Conservation (phyloP, 306 rosid genomes). For the Rosa lucieae region DNA sequence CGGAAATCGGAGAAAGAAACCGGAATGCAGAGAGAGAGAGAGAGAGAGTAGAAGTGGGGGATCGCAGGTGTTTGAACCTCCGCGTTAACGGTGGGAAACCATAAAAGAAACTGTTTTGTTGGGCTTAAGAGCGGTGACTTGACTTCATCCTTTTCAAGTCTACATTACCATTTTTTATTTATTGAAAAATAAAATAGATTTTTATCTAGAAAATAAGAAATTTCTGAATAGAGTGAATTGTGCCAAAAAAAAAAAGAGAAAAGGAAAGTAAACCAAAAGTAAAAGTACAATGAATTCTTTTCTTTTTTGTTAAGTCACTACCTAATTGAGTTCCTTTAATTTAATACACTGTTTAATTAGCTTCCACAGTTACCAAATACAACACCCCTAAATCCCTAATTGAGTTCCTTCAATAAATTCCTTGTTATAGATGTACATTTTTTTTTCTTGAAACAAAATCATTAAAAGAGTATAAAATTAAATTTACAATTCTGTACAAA, state of each 20-base stretch:
- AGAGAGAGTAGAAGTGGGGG: conserved; percentile 4
- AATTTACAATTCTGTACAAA: too few species aligned
- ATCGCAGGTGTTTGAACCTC: conserved; percentile 17
- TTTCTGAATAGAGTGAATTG: too few species aligned
- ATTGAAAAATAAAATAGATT: not conserved
- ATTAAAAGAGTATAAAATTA: too few species aligned
- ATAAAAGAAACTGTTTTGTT: conserved; percentile 11
- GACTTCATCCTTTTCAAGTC: not conserved
- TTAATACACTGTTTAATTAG: too few species aligned
- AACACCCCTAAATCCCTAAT: too few species aligned
- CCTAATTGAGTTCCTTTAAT: not conserved
- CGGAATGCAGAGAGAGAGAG: not conserved
- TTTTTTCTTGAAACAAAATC: too few species aligned
- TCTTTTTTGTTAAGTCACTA: not conserved
- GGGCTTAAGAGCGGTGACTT: not conserved
- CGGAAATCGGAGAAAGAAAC: conserved; percentile 25
- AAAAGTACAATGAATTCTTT: not conserved
- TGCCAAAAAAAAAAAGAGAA: too few species aligned
- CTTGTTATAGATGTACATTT: too few species aligned
- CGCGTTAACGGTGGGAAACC: conserved; percentile 32
- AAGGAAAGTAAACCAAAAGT: too few species aligned
- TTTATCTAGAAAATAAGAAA: too few species aligned
- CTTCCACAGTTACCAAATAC: too few species aligned
- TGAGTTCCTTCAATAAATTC: too few species aligned
- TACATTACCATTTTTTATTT: not conserved